phyloP scores from a whole-genome alignment of 176 grass and related monocot genomes.

The Oropetium thomaeum region DNA sequence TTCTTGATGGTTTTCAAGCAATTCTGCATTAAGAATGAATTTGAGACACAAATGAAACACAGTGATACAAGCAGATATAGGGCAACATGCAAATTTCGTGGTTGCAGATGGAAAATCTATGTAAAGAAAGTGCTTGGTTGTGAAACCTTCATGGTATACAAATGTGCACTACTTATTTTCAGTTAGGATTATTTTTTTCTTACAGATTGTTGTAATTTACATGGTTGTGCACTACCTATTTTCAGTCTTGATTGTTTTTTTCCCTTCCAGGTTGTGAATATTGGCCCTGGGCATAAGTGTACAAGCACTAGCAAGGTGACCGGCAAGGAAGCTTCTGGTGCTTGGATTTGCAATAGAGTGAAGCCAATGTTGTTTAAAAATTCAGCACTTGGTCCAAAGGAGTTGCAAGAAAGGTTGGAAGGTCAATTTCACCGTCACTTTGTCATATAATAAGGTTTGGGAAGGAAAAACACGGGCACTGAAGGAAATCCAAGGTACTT shows the following conservation, averaged over 20 bases:
- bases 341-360: neutral
- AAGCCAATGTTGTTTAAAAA: neutral
- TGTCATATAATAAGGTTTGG: constrained; percentile 15
- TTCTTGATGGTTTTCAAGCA: neutral
- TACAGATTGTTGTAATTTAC: too few relatives aligned
- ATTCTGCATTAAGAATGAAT: constrained; percentile 15
- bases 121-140: neutral
- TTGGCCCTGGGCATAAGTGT: neutral
- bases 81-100: neutral
- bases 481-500: neutral
- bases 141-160: neutral
- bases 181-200: neutral
- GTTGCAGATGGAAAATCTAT: neutral
- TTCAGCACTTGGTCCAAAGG: neutral
- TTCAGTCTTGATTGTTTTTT: neutral
- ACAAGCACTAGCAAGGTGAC: neutral
- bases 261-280: neutral
- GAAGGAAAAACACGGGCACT: neutral
- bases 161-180: too few relatives aligned
- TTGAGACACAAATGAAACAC: neutral
- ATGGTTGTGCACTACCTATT: too few relatives aligned
- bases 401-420: neutral
- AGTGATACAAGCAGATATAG: neutral
- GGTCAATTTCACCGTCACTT: neutral
- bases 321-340: neutral